Conservation (phyloP, 1,284 basidiomycete genomes). For the Leucoagaricus sp. region DNA sequence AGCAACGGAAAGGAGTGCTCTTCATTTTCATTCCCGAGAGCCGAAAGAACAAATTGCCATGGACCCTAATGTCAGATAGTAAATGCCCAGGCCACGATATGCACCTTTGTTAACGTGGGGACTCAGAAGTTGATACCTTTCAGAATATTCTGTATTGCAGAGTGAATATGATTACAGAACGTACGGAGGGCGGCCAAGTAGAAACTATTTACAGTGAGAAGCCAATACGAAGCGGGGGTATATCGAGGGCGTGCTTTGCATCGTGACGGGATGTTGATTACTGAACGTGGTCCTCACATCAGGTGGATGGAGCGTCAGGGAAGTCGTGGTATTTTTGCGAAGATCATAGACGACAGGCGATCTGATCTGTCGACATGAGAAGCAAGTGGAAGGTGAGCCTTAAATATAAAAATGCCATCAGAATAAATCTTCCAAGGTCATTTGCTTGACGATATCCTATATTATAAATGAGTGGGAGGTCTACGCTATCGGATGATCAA, state of each 20-base stretch:
- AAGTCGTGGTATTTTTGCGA: too few relatives aligned
- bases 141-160: background rate
- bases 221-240: background rate
- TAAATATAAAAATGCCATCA: conserved; percentile 32
- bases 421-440: conserved; percentile 95
- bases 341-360: background rate
- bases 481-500: background rate
- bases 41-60: too few relatives aligned
- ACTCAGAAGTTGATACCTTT: background rate
- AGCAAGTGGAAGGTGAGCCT: background rate
- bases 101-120: too few relatives aligned
- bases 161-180: conserved; percentile 5
- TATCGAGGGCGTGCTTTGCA: background rate
- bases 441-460: conserved; percentile 93
- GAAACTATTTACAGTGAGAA: background rate
- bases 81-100: too few relatives aligned
- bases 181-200: background rate
- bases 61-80: too few relatives aligned
- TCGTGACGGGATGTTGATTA: background rate
- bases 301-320: too few relatives aligned
- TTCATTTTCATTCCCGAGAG: too few relatives aligned
- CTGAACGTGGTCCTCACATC: too few relatives aligned
- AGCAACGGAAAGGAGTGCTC: too few relatives aligned
- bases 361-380: background rate
- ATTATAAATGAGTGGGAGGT: conserved; percentile 1